Evolutionary conservation across 306 rosid species (phyloP).

Genomic region (Oemleria cerasiformis): DNA sequence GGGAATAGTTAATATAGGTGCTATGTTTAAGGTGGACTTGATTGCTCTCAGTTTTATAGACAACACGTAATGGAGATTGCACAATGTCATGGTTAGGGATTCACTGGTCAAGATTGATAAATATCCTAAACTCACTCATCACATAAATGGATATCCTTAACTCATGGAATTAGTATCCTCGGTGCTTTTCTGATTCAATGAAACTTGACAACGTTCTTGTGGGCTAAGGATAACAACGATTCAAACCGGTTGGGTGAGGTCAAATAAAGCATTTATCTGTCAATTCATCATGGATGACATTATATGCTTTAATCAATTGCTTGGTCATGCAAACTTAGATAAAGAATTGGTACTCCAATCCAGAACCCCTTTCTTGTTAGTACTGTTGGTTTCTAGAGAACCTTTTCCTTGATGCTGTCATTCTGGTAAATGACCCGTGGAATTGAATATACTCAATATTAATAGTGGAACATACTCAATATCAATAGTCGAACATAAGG

Average conservation of each 20-base stretch:
- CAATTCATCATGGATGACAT: not conserved
- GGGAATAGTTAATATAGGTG: not conserved
- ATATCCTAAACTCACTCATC: not conserved
- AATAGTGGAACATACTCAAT: not conserved
- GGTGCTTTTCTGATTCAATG: not conserved
- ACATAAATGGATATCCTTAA: not conserved
- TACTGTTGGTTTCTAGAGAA: not conserved
- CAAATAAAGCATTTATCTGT: not conserved
- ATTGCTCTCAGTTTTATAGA: slow-evolving; percentile 2
- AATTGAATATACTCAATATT: not conserved
- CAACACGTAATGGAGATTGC: slow-evolving; percentile 1
- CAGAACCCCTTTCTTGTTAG: not conserved
- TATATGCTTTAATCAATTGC: not conserved
- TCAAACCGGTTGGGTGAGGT: not conserved
- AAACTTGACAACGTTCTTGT: not conserved
- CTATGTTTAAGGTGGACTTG: not conserved
- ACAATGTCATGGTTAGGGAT: not conserved
- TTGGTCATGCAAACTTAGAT: not conserved
- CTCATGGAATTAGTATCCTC: not conserved
- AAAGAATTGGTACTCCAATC: not conserved
- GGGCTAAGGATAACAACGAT: too few species aligned
- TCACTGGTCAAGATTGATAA: not conserved
- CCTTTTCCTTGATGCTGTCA: not conserved
- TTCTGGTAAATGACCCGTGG: not conserved
- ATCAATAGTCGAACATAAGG: not conserved